Base-by-base conservation (phyloP, 1,139 yeast genomes). In the Zygosaccharomyces sapae region DNA sequence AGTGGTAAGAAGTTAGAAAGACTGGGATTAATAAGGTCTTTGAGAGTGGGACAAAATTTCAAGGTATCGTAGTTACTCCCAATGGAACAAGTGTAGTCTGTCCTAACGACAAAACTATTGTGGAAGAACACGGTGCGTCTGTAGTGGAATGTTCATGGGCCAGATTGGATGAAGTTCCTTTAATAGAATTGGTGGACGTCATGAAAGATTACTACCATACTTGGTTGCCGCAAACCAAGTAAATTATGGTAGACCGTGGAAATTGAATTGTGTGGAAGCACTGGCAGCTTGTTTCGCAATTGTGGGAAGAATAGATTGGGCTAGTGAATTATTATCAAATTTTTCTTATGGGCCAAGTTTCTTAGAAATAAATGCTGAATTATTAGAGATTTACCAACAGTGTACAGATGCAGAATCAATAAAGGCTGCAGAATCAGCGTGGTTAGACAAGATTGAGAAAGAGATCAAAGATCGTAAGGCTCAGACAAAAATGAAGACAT, bases 111-210 rank as follows among this genome's bases (percentile, higher is more conserved):
- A 63, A 70, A 36, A 87, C 80, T 46, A 74, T 87, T 16, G 95
- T 90, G 0, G 96, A 86, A 59, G 73, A 74, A 38, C 68, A 73
- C 45, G 99, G 99, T 30, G 94, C 90, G 9, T 96, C 98, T 0
- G 98, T 92, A 6, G 98, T 92, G 1, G 99, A 92, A 65, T 92
- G 97, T 68, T 89, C 97, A 1, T 92, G 99, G 99, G 98, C 98
- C 0, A 72, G 97, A 52, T 67, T 94, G 19, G 96, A 89, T 48
- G 98, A 92, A 65, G 81, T 92, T n/a, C 98, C 98, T 92, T 92
- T 67, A 72, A 75, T 53, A 87, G 86, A 62, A 90, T 92, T 51
- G 97, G 98, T 3, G 98, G 98, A 3, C 81, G 79, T 53, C 76
- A 88, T 60, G 97, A 92, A 62, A 72, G 98, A 44, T 71, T 92